Percentiles rank a stretch among this genome's conserved stretches.
These are phyloP conservation scores for Astragalus membranaceus DNA, from an alignment of 306 rosid species.

Conservation along the genomic window DNA sequence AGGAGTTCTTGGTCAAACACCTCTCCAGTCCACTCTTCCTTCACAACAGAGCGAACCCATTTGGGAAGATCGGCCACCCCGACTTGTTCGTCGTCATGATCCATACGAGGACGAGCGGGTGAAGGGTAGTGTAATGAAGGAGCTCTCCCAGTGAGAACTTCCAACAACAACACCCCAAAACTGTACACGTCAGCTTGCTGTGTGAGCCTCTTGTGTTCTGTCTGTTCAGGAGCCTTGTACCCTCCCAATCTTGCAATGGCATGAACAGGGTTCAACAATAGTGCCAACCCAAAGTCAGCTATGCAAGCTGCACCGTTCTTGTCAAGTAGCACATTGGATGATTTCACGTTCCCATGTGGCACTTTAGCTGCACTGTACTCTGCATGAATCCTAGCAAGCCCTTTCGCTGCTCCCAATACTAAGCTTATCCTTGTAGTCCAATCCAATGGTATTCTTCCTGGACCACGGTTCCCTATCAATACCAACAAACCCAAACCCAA, in stretches of 20 bases:
- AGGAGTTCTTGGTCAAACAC: conserved; percentile 90
- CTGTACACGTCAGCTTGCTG: conserved; percentile 85
- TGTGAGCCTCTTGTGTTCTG: conserved; percentile 64
- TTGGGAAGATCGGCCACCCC: conserved; percentile 60
- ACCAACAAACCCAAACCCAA: no score
- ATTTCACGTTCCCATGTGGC: conserved; percentile 89
- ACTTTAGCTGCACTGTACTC: conserved; percentile 65
- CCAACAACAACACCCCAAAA: conserved; percentile 79
- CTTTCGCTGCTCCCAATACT: conserved; percentile 84
- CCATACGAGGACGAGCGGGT: conserved; percentile 36
- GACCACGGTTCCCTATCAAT: conserved; percentile 78
- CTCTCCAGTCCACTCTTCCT: conserved; percentile 98
- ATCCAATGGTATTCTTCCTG: conserved; percentile 94
- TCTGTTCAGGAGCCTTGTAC: conserved; percentile 87
- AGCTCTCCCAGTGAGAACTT: conserved; percentile 77
- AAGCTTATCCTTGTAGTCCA: conserved; percentile 98
- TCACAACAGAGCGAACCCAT: conserved; percentile 92
- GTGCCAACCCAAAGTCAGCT: conserved; percentile 80
- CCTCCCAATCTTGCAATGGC: conserved; percentile 94
- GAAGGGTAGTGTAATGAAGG: conserved; percentile 72
- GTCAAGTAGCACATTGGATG: conserved; percentile 90
- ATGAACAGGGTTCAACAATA: conserved; percentile 78
- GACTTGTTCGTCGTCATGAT: conserved; percentile 49
- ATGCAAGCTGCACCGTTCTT: conserved; percentile 90
- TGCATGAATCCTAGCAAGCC: conserved; percentile 71